Evolutionary conservation across 2,329 filamentous ascomycete genomes (phyloP), one percentile per base, ranked within the genome.

Genomic region (Xylaria digitata): DNA sequence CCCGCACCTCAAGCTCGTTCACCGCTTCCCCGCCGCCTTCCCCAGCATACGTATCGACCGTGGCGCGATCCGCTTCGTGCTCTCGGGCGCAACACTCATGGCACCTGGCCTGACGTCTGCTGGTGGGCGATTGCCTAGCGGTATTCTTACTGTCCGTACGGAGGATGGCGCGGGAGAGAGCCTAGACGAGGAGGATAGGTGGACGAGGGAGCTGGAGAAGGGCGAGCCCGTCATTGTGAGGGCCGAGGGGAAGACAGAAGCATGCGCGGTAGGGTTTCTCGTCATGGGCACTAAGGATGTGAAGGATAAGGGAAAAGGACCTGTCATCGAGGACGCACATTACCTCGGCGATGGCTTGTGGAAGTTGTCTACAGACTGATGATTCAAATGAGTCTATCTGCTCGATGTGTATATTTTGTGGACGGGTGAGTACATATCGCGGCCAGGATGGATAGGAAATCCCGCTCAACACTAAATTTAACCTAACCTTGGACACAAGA

Each of bases 31-130:
- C 9, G 83, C 89, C 72, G 91, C 89, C 66, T 95, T 99, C 79
- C 90, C 92, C 19, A 91, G 88, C 59, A 85, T 99, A 65, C 91
- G 94, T 66, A 97, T 98, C 79, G 96, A 99, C 80, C 89, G 96
- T 56, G 96, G 96, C 69, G 96, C 96, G 5, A 98, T 99, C 76
- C 92, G 96, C 68, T 99, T 99, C 82, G 95, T 99, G 30, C 87
- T 99, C 1, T 92, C 90, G 0, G 96, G 96, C 50, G 96, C 96
- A 0, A 93, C 95, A 15, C 89, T 99, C 70, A 99, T 99, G 96
- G 95, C 94, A 1, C 96, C 96, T 0, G 96, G 96, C 0, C 80
- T 99, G 73, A 99, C 96, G 32, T 93, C 89, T 21, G 81, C 89
- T 0, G 96, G 96, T 0, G 96, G 96, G 0, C 80, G 92, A 54